Base-by-base conservation (phyloP, 2,329 filamentous ascomycete genomes). In the Epicoccum nigrum region DNA sequence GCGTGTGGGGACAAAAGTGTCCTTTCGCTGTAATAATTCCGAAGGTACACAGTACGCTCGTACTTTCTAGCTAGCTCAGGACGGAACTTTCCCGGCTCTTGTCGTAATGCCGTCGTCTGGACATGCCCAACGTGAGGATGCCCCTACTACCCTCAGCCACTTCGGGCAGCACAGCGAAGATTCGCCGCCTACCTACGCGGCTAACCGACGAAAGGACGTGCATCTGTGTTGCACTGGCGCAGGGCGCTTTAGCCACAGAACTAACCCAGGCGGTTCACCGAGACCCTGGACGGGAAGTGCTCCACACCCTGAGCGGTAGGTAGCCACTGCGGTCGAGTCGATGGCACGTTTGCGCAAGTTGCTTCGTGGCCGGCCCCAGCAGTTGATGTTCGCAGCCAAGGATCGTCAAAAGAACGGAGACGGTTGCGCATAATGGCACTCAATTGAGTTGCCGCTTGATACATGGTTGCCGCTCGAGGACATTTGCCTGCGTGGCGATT, bases 401-500 rank as follows among this genome's bases (percentile, higher is more conserved):
- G 27, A 28, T 9, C 23, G 38, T 43, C 38, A 19, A 39, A 39
- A 47, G 20, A 34, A 30, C 27, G 32, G 38, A 33, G 7, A 23
- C 43, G 27, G 27, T 19, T 23, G 31, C 37, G 21, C 38, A 43
- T 46, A 15, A 37, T 28, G 13, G 23, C 35, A 2, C 32, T 35
- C 38, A 32, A 38, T 39, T 47, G 27, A 43, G 42, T 46, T 32
- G 37, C 25, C 23, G 27, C 37, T 51, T 27, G 31, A 31, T 30
- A 28, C 27, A 47, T 32, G 28, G 30, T 31, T 20, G 50, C 34
- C 44, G 57, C 41, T 40, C 51, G 58, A 56, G 55, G 56, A 58
- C 41, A 50, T 35, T 35, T 37, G 20, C 17, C 35, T 39, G 17
- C 25, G n/a, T n/a, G 44, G 49, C 28, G 23, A 68, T 67, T 68